Evolutionary conservation across 345 rosid genomes (phyloP), one percentile per base, ranked within the genome.

Genomic region (Dipteronia sinensis): DNA sequence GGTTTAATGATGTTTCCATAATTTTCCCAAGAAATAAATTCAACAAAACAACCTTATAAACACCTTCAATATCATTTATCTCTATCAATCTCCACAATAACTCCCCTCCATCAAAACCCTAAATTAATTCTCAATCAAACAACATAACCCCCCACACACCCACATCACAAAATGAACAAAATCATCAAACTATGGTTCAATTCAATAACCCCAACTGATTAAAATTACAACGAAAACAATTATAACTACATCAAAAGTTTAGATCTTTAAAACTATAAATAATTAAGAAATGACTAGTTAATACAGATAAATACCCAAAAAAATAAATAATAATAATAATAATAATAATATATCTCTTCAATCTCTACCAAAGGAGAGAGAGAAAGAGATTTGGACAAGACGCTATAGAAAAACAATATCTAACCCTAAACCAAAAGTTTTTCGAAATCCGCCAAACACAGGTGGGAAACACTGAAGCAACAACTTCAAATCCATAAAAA

Each of bases 91-190:
- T 82, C 92, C 94, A 82, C 83, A 83, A 82, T 79, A 86, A 73
- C 86, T 86, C 79, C 89, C 92, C 82, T 84, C 91, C 86, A 85
- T 83, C 85, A 83, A 75, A 79, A 83, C 86, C 85, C 88, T 87
- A 85, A 42, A 85, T 86, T 81, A 47, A 22, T 79, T 79, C 59
- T 73, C 81, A 78, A 79, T 72, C 76, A 78, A 61, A 67, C 53
- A 80, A 79, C 73, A 83, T 76, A 73, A 81, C 65, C 79, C 79
- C 82, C 81, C 79, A 65, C 71, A 79, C 42, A 71, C 72, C 77
- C 82, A 74, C 47, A 81, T 69, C 46, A 75, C 58, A 64, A 79
- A 73, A 58, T 69, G 49, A 65, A 77, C 55, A 72, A 49, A 79
- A 64, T 63, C 77, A 77, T 63, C 46, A n/a, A 59, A 74, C 72